Base-by-base conservation (phyloP, 768 basidiomycete genomes). In the Amanita rubescens region DNA sequence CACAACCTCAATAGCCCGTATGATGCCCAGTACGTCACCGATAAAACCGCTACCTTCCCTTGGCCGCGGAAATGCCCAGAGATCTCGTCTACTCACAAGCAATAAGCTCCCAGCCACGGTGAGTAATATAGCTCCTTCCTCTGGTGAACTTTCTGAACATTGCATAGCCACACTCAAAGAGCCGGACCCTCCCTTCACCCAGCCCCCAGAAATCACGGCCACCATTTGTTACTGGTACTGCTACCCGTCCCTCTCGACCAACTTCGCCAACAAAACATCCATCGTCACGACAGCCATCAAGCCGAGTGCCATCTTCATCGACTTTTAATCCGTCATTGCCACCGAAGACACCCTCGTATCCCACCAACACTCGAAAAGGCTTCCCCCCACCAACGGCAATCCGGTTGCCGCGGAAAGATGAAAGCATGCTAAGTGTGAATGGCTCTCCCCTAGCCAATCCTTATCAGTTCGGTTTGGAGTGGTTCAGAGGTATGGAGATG, bases 371-470 rank as follows among this genome's bases (percentile, higher is more conserved):
- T 44, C 49, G 27, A 19, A 41, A 35, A 24, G 48, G 56, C 27
- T 53, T 33, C 38, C 55, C 60, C 32, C 71, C 69, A 19, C 65
- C 68, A 39, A 67, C 76, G 15, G 64, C 75, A 3, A 71, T 84
- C 44, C 82, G 89, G 22, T 73, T 84, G 63, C 85, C 87, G 10
- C 79, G 85, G 38, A 79, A 75, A 58, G 81, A 89, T 61, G 90
- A 93, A 66, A 81, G 75, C 61, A 80, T 91, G 79, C 74, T 91
- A 47, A 88, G 88, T 60, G 67, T 86, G 17, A 92, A 93, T 56
- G 90, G 90, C 3, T 90, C 87, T 0, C 90, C 90, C 0, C 74
- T 92, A 15, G 80, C 83, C 15, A 90, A 90, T 63, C 88, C 89
- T 1, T 86, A 84, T 61, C 74, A 82, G 55, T 79, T 84, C 59